Base-by-base conservation (phyloP, 805 yeast species). In the Metschnikowia reukaufii region DNA sequence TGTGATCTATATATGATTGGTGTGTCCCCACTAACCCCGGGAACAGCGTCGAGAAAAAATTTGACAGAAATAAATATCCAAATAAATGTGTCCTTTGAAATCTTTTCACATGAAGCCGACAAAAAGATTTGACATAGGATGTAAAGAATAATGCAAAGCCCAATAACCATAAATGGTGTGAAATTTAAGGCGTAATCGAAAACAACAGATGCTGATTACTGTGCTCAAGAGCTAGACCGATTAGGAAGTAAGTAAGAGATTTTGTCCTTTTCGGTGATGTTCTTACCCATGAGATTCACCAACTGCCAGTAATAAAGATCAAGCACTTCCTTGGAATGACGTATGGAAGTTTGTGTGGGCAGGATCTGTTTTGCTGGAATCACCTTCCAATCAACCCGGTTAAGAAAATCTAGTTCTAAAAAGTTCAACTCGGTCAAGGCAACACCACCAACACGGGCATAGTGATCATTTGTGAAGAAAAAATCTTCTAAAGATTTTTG, bases 371-470 rank as follows among this genome's bases (percentile, higher is more conserved):
- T 68, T 4, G 69, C 68, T 1, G 77, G 77, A n/a, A 72, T 61
- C 36, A 73, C 66, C 41, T 64, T 73, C 80, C 94, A 92, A 49
- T 83, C 81, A 8, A 92, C 92, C 51, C 90, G 74, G 40, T 79
- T 78, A 37, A 92, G 74, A 59, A 94, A 90, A 65, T 94, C 98
- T 44, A 86, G 82, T 62, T 92, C 99, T 39, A 92, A 72, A 45
- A 92, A 76, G 64, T 94, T 94, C 55, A 91, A 72, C 62, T 90
- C 97, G 49, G 82, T 77, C 39, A 85, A 70, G 36, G 88, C 88
- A 4, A 90, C 86, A 50, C 99, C 98, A 3, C 99, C 99, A 16
- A 94, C 97, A 62, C 86, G 87, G 10, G 98, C 96, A 60, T 94
- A 92, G 65, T 94, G 97, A 37, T 84, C 78, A 65, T 91, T 92